Conservation (phyloP, 179 eudicot genomes). For the Spinacia oleracea region DNA sequence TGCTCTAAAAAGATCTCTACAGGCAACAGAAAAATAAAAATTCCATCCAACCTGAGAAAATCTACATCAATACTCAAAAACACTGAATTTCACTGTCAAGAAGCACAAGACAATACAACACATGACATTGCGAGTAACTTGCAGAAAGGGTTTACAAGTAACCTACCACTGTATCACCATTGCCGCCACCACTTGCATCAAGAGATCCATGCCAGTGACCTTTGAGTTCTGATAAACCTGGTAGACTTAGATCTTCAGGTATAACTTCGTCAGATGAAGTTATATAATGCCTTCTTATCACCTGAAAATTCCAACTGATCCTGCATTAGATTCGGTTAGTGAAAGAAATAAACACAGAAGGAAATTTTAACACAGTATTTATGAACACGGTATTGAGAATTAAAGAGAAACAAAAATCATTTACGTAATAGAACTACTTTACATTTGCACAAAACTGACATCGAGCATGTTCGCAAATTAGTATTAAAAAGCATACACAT, state of each 20-base stretch:
- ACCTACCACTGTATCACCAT: constrained; percentile 95
- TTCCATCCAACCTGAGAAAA: not conserved
- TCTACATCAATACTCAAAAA: not conserved
- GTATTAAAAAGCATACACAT: constrained; percentile 11
- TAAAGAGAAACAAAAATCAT: not conserved
- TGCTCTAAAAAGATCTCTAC: not conserved
- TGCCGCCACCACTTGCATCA: constrained; percentile 99
- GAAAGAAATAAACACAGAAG: constrained; percentile 5
- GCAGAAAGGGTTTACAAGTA: constrained; percentile 22
- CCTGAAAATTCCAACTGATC: constrained; percentile 40
- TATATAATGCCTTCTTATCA: constrained; percentile 57
- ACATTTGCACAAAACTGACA: not conserved
- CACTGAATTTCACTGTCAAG: not conserved
- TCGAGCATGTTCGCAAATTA: not conserved
- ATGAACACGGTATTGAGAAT: not conserved
- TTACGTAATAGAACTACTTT: not conserved
- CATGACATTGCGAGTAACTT: not conserved
- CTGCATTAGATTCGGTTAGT: not conserved
- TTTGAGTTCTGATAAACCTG: constrained; percentile 95
- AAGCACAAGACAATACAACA: not conserved
- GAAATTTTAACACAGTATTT: not conserved
- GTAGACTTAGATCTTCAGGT: constrained; percentile 84
- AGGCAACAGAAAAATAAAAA: not conserved
- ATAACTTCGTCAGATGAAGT: constrained; percentile 69
- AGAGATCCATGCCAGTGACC: constrained; percentile 99